These are phyloP conservation scores for Moesziomyces parantarcticus DNA, from an alignment of 1,284 basidiomycete species.

Conservation along the genomic window DNA sequence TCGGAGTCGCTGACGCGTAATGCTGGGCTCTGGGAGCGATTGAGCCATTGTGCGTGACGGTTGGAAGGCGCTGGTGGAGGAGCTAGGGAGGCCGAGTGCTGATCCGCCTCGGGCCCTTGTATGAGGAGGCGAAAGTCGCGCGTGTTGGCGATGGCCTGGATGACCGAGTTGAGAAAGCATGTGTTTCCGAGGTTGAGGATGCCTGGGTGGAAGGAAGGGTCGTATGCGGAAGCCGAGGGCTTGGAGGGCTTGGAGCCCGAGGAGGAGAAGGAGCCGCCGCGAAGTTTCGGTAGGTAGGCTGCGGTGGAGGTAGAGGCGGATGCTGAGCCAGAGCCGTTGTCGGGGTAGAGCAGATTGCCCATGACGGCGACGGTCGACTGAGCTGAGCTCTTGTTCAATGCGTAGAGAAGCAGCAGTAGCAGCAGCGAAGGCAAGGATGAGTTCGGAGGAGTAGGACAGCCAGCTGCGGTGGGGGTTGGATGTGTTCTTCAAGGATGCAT, in stretches of 20 bases:
- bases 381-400: neutral
- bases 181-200: conserved; percentile 88
- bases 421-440: neutral
- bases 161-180: conserved; percentile 90
- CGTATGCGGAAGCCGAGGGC: conserved; percentile 62
- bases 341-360: conserved; percentile 28
- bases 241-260: conserved; percentile 76
- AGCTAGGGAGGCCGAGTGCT: conserved; percentile 1
- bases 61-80: neutral
- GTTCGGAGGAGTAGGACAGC: too few relatives aligned
- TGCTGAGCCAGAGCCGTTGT: conserved; percentile 74
- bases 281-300: conserved; percentile 19
- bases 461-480: too few relatives aligned
- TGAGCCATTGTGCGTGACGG: conserved; percentile 30
- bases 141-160: conserved; percentile 77
- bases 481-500: too few relatives aligned
- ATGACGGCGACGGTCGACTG: conserved; percentile 2
- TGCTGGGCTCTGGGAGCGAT: conserved; percentile 50
- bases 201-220: conserved; percentile 71
- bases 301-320: conserved; percentile 3
- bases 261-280: conserved; percentile 87
- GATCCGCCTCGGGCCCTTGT: conserved; percentile 52
- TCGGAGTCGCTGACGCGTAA: conserved; percentile 49
- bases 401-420: neutral
- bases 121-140: conserved; percentile 75